These are phyloP conservation scores for Nyctanthes arbortristis DNA, from an alignment of 257 asterid species.

Conservation along the genomic window DNA sequence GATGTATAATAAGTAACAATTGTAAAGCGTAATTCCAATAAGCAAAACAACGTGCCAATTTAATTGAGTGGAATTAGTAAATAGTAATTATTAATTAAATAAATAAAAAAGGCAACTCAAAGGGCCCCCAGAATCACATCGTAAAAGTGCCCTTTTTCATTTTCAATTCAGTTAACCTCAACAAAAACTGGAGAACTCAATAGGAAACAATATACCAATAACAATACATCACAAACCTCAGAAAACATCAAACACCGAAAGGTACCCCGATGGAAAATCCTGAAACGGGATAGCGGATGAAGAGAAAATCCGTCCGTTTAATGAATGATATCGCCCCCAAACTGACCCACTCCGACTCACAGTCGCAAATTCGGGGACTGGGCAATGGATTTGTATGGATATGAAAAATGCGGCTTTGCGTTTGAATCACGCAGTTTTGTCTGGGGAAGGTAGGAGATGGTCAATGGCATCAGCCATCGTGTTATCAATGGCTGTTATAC, in stretches of 20 bases:
- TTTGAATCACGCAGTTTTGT: no score
- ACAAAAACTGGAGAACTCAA: background rate
- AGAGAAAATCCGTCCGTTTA: background rate
- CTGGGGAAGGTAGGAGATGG: no score
- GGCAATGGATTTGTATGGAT: no score
- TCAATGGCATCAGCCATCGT: no score
- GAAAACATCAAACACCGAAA: background rate
- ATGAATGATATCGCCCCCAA: no score
- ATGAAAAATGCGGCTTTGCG: no score
- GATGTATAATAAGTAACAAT: background rate
- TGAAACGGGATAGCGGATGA: background rate
- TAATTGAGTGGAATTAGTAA: background rate
- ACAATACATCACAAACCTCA: no score
- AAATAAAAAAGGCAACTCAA: conserved; percentile 2
- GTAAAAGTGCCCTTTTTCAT: conserved; percentile 20
- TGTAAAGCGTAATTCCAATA: conserved; percentile 18
- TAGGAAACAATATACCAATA: no score
- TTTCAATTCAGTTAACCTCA: background rate
- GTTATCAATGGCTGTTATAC: no score
- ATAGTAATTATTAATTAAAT: background rate
- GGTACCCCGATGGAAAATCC: background rate
- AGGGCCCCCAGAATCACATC: conserved; percentile 17
- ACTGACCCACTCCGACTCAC: no score
- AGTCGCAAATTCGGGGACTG: no score
- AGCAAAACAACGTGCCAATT: background rate